Conservation (phyloP, 208 protist species). For the Leishmania tropica region DNA sequence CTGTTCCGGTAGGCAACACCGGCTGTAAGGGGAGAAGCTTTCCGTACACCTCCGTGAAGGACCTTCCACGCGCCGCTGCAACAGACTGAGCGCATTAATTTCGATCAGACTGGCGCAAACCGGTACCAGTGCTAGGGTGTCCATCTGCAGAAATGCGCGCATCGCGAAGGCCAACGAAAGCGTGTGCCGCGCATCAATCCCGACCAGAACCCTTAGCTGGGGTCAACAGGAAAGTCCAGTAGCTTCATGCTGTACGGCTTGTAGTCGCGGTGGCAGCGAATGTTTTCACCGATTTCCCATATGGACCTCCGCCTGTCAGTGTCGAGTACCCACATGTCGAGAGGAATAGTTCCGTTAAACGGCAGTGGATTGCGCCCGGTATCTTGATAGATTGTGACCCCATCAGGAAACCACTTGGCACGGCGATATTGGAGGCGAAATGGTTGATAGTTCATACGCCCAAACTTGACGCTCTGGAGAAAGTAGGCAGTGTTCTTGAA, state of each 20-base stretch:
- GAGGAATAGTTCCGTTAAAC: constrained; percentile 25
- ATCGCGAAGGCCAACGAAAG: background rate
- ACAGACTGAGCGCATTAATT: too few species aligned
- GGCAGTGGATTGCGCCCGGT: constrained; percentile 5
- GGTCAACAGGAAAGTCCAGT: background rate
- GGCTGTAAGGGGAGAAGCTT: too few species aligned
- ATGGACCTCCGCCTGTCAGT: constrained; percentile 6
- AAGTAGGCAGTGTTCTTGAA: constrained; percentile 17
- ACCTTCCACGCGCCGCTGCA: too few species aligned
- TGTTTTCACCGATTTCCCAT: constrained; percentile 17
- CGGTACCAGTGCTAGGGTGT: too few species aligned
- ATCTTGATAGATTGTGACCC: background rate
- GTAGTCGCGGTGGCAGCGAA: constrained; percentile 1
- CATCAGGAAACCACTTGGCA: constrained; percentile 20
- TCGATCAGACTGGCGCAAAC: too few species aligned
- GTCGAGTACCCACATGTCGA: constrained; percentile 41
- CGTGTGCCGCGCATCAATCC: background rate
- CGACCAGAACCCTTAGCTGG: background rate
- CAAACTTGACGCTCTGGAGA: constrained; percentile 1
- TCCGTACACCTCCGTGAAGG: too few species aligned
- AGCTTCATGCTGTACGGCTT: constrained; percentile 15
- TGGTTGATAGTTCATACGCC: constrained; percentile 30
- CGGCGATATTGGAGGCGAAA: constrained; percentile 30
- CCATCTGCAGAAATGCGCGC: too few species aligned
- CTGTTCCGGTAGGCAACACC: too few species aligned